These are phyloP conservation scores for Leishmania guyanensis DNA, from an alignment of 208 protist species.

Conservation along the genomic window DNA sequence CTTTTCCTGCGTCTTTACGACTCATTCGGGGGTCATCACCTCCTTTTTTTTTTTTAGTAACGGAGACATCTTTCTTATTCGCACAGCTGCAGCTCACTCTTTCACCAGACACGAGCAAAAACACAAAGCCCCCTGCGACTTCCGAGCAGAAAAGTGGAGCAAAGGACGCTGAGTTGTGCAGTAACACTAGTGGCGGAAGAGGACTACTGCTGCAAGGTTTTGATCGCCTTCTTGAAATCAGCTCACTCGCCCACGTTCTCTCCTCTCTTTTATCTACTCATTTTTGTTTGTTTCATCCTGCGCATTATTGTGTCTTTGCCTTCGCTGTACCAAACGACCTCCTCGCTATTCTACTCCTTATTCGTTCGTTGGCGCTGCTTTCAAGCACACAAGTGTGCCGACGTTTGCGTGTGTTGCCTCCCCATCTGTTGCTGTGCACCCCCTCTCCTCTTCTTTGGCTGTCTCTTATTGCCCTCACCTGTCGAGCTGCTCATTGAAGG, in stretches of 20 bases:
- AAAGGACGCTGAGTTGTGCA: neutral
- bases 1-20: neutral
- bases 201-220: neutral
- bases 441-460: too few relatives aligned
- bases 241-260: neutral
- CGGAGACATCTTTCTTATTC: neutral
- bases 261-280: neutral
- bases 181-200: neutral
- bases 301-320: too few relatives aligned
- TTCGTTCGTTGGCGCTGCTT: too few relatives aligned
- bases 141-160: neutral
- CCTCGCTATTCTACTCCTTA: too few relatives aligned
- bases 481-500: neutral
- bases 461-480: neutral
- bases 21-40: neutral
- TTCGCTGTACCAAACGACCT: too few relatives aligned
- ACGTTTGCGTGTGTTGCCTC: neutral
- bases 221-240: neutral
- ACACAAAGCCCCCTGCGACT: too few relatives aligned
- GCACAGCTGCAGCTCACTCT: neutral
- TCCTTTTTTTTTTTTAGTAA: neutral
- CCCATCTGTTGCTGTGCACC: neutral
- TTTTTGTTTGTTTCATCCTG: neutral
- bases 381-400: neutral
- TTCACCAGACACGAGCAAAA: neutral